Evolutionary conservation across 2,329 filamentous ascomycete genomes (phyloP).

Genomic region (Metarhizium sp.): DNA sequence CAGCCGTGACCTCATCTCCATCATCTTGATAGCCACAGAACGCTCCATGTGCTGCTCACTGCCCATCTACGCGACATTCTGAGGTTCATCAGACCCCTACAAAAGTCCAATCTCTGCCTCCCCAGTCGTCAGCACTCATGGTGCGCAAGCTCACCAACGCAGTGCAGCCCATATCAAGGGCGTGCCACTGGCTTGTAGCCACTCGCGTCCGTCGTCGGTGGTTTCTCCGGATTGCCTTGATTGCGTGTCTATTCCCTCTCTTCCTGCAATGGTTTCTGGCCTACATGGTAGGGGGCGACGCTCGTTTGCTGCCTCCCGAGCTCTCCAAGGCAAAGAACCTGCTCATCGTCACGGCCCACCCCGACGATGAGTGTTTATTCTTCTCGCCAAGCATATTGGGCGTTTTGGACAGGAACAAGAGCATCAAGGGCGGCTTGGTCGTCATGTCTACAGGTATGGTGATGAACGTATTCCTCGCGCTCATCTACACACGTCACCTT

Average conservation of each 20-base stretch:
- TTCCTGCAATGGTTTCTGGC: constrained; percentile 25
- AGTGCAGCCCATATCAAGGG: constrained; percentile 4
- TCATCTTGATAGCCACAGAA: not conserved
- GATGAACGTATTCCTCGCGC: no score
- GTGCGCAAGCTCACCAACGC: constrained; percentile 5
- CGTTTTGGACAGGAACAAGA: constrained; percentile 18
- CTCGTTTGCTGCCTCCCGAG: constrained; percentile 24
- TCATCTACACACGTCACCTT: no score
- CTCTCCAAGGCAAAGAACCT: constrained; percentile 24
- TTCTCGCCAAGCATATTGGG: constrained; percentile 22
- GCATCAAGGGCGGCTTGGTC: constrained; percentile 15
- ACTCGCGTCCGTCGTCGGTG: constrained; percentile 12
- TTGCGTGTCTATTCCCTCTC: constrained; percentile 15
- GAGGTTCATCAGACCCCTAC: not conserved
- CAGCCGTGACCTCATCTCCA: not conserved
- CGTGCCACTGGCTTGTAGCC: constrained; percentile 10
- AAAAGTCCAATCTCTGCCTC: not conserved
- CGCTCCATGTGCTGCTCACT: not conserved
- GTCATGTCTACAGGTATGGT: constrained; percentile 22
- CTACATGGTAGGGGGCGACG: constrained; percentile 25
- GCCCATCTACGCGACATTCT: not conserved
- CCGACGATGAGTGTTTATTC: constrained; percentile 29
- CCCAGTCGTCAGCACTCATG: not conserved
- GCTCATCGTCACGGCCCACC: constrained; percentile 28
- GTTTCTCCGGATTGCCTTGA: constrained; percentile 8